Evolutionary conservation across 2,329 filamentous ascomycete species (phyloP).

Genomic region (Hypoxylon sp.): DNA sequence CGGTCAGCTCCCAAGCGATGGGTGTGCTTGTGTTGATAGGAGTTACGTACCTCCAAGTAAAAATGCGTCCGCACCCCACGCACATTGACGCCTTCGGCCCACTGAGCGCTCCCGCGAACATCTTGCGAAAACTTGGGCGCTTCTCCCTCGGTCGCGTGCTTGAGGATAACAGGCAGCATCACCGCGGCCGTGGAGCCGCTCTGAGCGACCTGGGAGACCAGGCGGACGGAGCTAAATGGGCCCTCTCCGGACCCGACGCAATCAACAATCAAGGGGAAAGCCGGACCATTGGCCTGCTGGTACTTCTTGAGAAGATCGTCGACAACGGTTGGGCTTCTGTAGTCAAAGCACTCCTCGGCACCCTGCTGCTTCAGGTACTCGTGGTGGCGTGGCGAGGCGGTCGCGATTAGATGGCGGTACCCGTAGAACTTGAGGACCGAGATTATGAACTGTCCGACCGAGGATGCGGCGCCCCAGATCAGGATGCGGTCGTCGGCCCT

Average conservation of each 20-base stretch:
- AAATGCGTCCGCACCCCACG: slow-evolving; percentile 68
- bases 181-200: slow-evolving; percentile 65
- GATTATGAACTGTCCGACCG: slow-evolving; percentile 63
- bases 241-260: slow-evolving; percentile 65
- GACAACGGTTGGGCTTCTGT: slow-evolving; percentile 54
- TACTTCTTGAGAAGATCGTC: slow-evolving; percentile 48
- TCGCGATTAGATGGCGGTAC: slow-evolving; percentile 62
- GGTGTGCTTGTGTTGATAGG: background rate
- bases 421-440: slow-evolving; percentile 66
- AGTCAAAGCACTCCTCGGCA: slow-evolving; percentile 61
- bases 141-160: slow-evolving; percentile 60
- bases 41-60: slow-evolving; percentile 59
- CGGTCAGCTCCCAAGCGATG: slow-evolving; percentile 2
- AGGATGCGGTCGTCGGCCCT: slow-evolving; percentile 56
- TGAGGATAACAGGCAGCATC: slow-evolving; percentile 69
- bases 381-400: slow-evolving; percentile 61
- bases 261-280: slow-evolving; percentile 63
- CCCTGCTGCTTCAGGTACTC: slow-evolving; percentile 58
- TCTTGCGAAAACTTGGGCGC: slow-evolving; percentile 68
- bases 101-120: slow-evolving; percentile 56
- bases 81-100: slow-evolving; percentile 64
- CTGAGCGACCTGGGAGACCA: slow-evolving; percentile 61
- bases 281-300: slow-evolving; percentile 37
- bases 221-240: slow-evolving; percentile 55
- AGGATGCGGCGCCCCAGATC: slow-evolving; percentile 65